Conservation (phyloP, 345 rosid genomes). For the Sonneratia alba region DNA sequence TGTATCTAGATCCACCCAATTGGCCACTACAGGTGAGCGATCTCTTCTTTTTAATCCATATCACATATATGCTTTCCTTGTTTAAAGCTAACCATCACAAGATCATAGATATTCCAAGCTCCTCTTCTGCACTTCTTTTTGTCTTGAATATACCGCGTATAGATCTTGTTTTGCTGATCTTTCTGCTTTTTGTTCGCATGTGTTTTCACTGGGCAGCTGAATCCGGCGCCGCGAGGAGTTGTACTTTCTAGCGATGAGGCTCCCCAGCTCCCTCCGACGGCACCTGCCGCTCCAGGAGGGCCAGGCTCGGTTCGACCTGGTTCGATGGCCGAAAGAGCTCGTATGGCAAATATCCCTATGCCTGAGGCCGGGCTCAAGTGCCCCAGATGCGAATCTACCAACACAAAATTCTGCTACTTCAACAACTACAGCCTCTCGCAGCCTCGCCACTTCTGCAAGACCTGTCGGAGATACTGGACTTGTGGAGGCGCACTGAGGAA, state of each 20-base stretch:
- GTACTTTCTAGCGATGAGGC: neutral
- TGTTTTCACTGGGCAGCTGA: conserved; percentile 20
- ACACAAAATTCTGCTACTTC: conserved; percentile 69
- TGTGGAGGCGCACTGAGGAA: conserved; percentile 62
- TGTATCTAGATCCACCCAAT: conserved; percentile 53
- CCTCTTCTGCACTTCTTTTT: conserved; percentile 20
- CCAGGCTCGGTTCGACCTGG: conserved; percentile 25
- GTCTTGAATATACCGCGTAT: conserved; percentile 42
- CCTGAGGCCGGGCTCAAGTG: conserved; percentile 50
- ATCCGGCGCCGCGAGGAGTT: conserved; percentile 20
- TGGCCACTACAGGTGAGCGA: conserved; percentile 43
- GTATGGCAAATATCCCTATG: conserved; percentile 40
- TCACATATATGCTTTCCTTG: neutral
- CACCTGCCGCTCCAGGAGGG: conserved; percentile 19
- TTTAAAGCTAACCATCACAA: conserved; percentile 10
- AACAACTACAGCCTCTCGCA: conserved; percentile 62
- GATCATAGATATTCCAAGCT: conserved; percentile 22
- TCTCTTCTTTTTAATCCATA: neutral
- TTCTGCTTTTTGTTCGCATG: neutral
- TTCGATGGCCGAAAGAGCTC: conserved; percentile 50
- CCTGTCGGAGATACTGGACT: conserved; percentile 69
- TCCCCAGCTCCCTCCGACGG: conserved; percentile 24
- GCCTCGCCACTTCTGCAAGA: conserved; percentile 77
- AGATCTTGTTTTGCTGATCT: conserved; percentile 4
- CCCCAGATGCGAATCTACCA: conserved; percentile 58